Evolutionary conservation across 139 green algal species (phyloP).

Genomic region (Chlamydomonas incerta): DNA sequence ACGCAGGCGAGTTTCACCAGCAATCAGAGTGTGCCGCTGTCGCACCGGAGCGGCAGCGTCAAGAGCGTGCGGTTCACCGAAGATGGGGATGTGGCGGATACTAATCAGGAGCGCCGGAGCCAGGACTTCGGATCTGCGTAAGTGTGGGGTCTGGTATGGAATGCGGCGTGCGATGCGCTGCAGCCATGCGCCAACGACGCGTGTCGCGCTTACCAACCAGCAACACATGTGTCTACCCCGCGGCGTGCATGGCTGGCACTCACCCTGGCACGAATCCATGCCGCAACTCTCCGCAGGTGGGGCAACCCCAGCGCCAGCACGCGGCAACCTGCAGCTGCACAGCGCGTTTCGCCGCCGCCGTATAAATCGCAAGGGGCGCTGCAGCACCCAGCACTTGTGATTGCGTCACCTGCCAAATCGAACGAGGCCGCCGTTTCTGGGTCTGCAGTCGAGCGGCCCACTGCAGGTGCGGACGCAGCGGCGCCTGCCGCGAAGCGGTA

Average conservation of each 20-base stretch:
- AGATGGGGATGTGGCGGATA: not conserved
- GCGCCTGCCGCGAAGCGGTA: not conserved
- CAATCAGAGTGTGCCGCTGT: not conserved
- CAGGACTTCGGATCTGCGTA: no score
- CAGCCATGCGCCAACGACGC: no score
- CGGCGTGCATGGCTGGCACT: no score
- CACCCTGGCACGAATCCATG: no score
- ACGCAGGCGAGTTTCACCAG: not conserved
- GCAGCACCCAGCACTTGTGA: conserved; percentile 7
- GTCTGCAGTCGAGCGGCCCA: not conserved
- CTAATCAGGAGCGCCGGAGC: no score
- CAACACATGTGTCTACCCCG: no score
- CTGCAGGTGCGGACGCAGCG: not conserved
- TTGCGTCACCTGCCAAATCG: not conserved
- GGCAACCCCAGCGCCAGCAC: not conserved
- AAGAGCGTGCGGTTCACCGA: conserved; percentile 42
- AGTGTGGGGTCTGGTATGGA: no score
- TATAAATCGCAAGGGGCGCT: not conserved
- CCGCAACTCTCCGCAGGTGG: no score
- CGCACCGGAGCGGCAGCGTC: not conserved
- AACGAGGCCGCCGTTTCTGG: not conserved
- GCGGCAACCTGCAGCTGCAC: not conserved
- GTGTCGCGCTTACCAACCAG: no score
- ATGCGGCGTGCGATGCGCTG: no score
- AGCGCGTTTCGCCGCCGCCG: not conserved